Conservation (phyloP, 148 eudicot species). For the Nyssa sinensis region DNA sequence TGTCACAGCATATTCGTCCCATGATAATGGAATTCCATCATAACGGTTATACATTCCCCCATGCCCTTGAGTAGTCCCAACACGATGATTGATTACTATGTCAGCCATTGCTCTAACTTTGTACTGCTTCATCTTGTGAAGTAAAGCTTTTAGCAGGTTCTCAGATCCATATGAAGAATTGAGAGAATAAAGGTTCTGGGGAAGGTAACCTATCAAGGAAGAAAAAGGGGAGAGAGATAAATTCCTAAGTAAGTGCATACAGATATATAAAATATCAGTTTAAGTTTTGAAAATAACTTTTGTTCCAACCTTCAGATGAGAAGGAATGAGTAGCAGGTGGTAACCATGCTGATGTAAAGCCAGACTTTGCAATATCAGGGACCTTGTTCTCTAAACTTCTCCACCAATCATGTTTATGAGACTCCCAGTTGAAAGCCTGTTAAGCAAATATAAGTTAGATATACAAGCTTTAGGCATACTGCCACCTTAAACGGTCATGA, state of each 20-base stretch:
- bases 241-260: neutral
- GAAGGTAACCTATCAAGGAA: slow-evolving; percentile 71
- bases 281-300: neutral
- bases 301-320: slow-evolving; percentile 65
- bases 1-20: slow-evolving; percentile 93
- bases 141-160: slow-evolving; percentile 57
- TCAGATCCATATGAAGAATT: slow-evolving; percentile 88
- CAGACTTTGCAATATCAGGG: slow-evolving; percentile 78
- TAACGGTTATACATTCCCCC: slow-evolving; percentile 89
- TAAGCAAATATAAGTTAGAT: slow-evolving; percentile 8
- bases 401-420: slow-evolving; percentile 94
- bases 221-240: neutral
- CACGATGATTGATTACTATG: slow-evolving; percentile 86
- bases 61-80: slow-evolving; percentile 76
- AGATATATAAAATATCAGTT: neutral
- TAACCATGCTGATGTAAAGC: slow-evolving; percentile 88
- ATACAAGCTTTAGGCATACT: neutral
- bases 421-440: slow-evolving; percentile 96
- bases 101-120: slow-evolving; percentile 95
- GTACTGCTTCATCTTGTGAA: slow-evolving; percentile 68
- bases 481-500: neutral
- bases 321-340: slow-evolving; percentile 82
- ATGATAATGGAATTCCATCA: slow-evolving; percentile 83
- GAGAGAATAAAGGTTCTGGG: slow-evolving; percentile 86
- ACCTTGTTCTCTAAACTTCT: slow-evolving; percentile 60